Evolutionary conservation across 2,329 filamentous ascomycete genomes (phyloP).

Genomic region (Amauroascus niger): DNA sequence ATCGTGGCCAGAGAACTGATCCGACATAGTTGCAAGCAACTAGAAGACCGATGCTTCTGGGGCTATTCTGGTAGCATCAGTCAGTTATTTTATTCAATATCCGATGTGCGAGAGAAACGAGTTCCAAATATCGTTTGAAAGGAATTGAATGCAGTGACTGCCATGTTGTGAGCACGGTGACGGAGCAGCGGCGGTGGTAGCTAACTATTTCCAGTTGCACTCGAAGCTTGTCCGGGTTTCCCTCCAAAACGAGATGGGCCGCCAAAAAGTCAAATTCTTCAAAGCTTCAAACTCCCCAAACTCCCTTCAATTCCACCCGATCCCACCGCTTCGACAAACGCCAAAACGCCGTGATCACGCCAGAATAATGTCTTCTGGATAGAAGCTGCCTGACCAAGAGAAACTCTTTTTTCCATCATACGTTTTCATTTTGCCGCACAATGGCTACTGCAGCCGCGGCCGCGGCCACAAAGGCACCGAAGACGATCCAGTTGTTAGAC

Average conservation of each 20-base stretch:
- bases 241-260: neutral
- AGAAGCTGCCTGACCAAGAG: neutral
- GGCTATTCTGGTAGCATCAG: neutral
- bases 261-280: slow-evolving; percentile 11
- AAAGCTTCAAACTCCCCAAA: too few relatives aligned
- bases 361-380: neutral
- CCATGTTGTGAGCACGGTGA: neutral
- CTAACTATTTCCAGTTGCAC: neutral
- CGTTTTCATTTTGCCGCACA: neutral
- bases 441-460: slow-evolving; percentile 6
- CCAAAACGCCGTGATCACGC: neutral
- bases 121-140: neutral
- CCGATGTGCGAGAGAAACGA: neutral
- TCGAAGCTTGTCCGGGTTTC: neutral
- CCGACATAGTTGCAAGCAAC: slow-evolving; percentile 9
- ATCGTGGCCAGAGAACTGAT: slow-evolving; percentile 13
- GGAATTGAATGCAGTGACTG: neutral
- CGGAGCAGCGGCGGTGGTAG: too few relatives aligned
- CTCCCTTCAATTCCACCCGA: too few relatives aligned
- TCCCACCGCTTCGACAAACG: neutral
- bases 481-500: slow-evolving; percentile 14
- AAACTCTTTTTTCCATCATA: neutral
- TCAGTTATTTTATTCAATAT: neutral
- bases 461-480: slow-evolving; percentile 12
- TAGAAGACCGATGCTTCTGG: neutral